Evolutionary conservation across 805 yeast genomes (phyloP).

Genomic region (Teunomyces pallodes): DNA sequence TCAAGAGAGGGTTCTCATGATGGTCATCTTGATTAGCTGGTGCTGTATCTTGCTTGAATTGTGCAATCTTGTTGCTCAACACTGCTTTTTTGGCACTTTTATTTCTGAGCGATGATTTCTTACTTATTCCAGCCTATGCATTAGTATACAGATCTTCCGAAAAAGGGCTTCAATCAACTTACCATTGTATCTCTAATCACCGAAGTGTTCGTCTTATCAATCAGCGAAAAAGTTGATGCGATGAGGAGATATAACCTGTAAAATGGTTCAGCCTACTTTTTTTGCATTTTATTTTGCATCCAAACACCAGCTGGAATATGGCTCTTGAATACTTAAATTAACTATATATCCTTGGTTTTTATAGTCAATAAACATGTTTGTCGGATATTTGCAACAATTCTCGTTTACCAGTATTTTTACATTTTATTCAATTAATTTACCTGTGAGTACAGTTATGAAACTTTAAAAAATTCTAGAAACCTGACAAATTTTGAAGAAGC

Average conservation of each 20-base stretch:
- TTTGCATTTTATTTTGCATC: slow-evolving; percentile 2
- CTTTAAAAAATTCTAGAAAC: too few relatives aligned
- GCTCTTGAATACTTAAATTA: too few relatives aligned
- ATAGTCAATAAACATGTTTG: too few relatives aligned
- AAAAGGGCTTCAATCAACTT: background rate
- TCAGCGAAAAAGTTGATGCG: background rate
- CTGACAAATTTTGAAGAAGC: too few relatives aligned
- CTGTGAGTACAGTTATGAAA: too few relatives aligned
- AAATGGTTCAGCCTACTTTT: background rate
- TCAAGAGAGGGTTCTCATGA: slow-evolving; percentile 48
- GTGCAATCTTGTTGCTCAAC: slow-evolving; percentile 25
- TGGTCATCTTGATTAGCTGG: slow-evolving; percentile 8
- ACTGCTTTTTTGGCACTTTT: slow-evolving; percentile 24
- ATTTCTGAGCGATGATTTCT: slow-evolving; percentile 34
- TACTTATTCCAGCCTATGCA: slow-evolving; percentile 29
- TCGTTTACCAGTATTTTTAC: too few relatives aligned
- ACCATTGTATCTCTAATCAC: slow-evolving; percentile 2
- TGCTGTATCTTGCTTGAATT: slow-evolving; percentile 19
- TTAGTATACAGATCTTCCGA: slow-evolving; percentile 7
- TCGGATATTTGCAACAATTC: too few relatives aligned
- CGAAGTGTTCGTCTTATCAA: background rate
- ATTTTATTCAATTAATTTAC: too few relatives aligned
- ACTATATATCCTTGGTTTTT: too few relatives aligned
- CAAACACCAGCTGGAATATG: background rate
- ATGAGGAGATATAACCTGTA: slow-evolving; percentile 1